Evolutionary conservation across 495 filamentous ascomycete genomes (phyloP).

Genomic region (Cudoniella acicularis): DNA sequence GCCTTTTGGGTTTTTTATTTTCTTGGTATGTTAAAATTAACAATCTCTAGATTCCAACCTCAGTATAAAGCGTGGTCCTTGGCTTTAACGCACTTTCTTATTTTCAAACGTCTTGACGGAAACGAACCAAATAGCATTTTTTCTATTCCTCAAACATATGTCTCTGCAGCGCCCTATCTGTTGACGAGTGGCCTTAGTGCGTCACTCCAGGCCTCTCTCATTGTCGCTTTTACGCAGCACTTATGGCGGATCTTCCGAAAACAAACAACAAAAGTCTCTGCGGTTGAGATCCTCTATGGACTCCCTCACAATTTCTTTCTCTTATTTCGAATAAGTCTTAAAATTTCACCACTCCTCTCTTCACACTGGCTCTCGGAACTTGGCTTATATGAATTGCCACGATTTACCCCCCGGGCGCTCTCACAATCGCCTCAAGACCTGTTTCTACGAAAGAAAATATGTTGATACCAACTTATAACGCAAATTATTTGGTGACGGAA

Average conservation of each 20-base stretch:
- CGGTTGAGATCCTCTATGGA: background rate
- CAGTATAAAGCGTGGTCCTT: too few species aligned
- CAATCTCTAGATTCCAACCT: too few species aligned
- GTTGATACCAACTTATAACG: background rate
- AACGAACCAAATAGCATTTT: background rate
- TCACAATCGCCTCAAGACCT: background rate
- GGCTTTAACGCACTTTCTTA: background rate
- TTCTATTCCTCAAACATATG: background rate
- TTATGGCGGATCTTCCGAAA: background rate
- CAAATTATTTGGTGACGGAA: too few species aligned
- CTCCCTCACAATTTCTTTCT: background rate
- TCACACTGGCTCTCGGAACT: background rate
- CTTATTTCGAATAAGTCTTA: background rate
- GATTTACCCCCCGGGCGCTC: background rate
- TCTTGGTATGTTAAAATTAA: too few species aligned
- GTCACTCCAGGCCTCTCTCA: background rate
- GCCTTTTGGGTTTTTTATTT: too few species aligned
- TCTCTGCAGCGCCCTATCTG: background rate
- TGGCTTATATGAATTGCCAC: background rate
- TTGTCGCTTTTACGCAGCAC: background rate
- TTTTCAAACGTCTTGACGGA: background rate
- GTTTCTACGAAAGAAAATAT: background rate
- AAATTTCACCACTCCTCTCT: background rate
- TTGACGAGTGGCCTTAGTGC: background rate
- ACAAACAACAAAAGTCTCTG: background rate